Base-by-base conservation (phyloP, 2,329 filamentous ascomycete genomes). In the Paraphaeosphaeria minitans region DNA sequence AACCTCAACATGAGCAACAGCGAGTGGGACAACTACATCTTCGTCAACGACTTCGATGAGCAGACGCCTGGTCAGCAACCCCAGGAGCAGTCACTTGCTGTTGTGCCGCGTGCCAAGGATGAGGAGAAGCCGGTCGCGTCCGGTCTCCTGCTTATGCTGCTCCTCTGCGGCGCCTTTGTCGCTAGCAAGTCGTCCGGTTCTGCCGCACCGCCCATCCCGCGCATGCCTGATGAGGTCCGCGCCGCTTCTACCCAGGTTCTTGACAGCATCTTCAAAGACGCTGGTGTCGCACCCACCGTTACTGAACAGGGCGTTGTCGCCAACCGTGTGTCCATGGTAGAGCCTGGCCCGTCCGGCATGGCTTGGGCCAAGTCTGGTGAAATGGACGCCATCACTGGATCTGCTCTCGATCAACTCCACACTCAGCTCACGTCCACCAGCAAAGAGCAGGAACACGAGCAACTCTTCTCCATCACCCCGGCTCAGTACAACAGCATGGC, bases 81-180 rank as follows among this genome's bases (percentile, higher is more conserved):
- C 39, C 69, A 73, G 45, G 70, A 79, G 48, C 76, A 76, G 59
- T 67, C 74, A 27, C 68, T 80, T 50, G 74, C 80, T 47, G 70
- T 82, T 52, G 72, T 79, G 21, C 67, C 77, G 4, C 75, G 79
- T 59, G 77, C 77, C 60, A 79, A 81, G 69, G 75, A 77, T 41
- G 77, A 81, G 55, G 83, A 84, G 58, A 81, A 83, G 59, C 84
- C 88, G 61, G 89, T 92, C 66, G 91, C 93, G 70, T 91, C 92
- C 53, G 87, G 92, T 70, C 80, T 98, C 70, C 84, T 98, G 76
- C 89, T 94, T 78, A 96, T 97, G 92, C 90, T 97, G 67, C 90
- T 99, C 73, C 89, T 99, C 55, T 93, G 97, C 65, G 95, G 95
- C 74, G 95, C 95, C 54, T 97, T 97, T 74, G 93, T 98, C 68